Percentiles rank a stretch among this genome's conserved stretches.
Conservation (phyloP, 202 grass and related monocot genomes). For the Setaria italica region DNA sequence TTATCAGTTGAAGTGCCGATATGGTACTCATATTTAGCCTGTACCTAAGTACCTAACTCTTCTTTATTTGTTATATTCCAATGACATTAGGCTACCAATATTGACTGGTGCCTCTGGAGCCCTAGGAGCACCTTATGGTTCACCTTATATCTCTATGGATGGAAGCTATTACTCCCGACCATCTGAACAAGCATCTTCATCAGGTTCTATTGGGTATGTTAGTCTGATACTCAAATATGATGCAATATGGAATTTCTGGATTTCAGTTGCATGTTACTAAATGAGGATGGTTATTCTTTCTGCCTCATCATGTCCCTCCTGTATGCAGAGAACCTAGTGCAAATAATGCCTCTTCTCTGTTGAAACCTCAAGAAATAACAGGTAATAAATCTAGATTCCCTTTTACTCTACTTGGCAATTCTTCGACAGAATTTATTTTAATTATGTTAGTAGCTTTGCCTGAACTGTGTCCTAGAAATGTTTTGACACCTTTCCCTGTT, state of each 20-base stretch:
- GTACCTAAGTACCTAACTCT: background rate
- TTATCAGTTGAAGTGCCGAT: constrained; percentile 21
- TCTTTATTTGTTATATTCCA: background rate
- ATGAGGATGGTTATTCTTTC: constrained; percentile 19
- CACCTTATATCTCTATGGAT: constrained; percentile 73
- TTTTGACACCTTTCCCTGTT: constrained; percentile 23
- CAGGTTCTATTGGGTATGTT: constrained; percentile 66
- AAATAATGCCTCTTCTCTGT: constrained; percentile 51
- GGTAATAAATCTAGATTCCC: constrained; percentile 51
- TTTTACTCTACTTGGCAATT: constrained; percentile 3
- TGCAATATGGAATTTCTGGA: background rate
- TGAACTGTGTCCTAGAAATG: constrained; percentile 2
- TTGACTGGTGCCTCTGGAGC: constrained; percentile 70
- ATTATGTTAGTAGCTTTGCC: background rate
- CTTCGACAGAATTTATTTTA: background rate
- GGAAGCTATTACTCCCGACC: constrained; percentile 68
- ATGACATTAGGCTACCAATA: constrained; percentile 70
- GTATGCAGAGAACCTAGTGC: constrained; percentile 59
- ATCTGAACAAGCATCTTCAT: constrained; percentile 77
- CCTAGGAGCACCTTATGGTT: constrained; percentile 68
- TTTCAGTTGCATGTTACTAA: constrained; percentile 19
- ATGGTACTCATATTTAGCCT: constrained; percentile 33
- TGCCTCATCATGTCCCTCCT: constrained; percentile 29
- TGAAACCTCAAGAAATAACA: constrained; percentile 63
- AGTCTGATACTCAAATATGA: background rate